These are phyloP conservation scores for Pleochaeta shiraiana DNA, from an alignment of 2,329 filamentous ascomycete species.

Conservation along the genomic window DNA sequence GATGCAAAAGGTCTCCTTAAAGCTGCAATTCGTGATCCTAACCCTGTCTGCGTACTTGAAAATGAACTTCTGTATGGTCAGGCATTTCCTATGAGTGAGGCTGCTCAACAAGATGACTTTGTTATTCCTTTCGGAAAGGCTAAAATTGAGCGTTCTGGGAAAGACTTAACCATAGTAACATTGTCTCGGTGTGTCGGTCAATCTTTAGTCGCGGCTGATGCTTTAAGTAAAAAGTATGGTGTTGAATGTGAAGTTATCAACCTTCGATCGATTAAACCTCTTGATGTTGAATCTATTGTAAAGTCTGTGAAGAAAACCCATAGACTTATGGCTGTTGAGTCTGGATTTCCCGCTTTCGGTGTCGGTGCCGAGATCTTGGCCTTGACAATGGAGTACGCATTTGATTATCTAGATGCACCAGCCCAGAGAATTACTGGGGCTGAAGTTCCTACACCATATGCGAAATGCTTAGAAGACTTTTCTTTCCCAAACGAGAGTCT, in stretches of 20 bases:
- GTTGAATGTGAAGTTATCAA: constrained; percentile 95
- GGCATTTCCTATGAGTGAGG: constrained; percentile 91
- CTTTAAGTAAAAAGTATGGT: constrained; percentile 90
- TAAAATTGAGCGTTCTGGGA: constrained; percentile 93
- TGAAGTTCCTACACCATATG: constrained; percentile 93
- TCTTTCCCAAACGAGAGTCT: constrained; percentile 76
- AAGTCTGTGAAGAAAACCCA: constrained; percentile 98
- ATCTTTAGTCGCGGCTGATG: constrained; percentile 68
- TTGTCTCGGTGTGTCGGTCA: constrained; percentile 92
- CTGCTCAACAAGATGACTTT: constrained; percentile 88
- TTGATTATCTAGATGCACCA: constrained; percentile 91
- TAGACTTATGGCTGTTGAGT: constrained; percentile 78
- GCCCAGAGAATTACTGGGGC: constrained; percentile 89
- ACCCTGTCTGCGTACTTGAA: constrained; percentile 80
- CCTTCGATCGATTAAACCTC: constrained; percentile 88
- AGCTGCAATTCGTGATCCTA: constrained; percentile 93
- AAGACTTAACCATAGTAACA: constrained; percentile 88
- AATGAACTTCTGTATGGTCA: constrained; percentile 88
- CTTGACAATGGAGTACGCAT: constrained; percentile 90
- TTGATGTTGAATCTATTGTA: constrained; percentile 87
- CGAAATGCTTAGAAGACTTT: constrained; percentile 83
- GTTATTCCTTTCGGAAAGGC: constrained; percentile 96
- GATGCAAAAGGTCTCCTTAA: constrained; percentile 97
- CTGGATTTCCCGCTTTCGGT: constrained; percentile 88
- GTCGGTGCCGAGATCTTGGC: constrained; percentile 86